Evolutionary conservation across 441 rosid species (phyloP).

Genomic region (Eutrema salsugineum): DNA sequence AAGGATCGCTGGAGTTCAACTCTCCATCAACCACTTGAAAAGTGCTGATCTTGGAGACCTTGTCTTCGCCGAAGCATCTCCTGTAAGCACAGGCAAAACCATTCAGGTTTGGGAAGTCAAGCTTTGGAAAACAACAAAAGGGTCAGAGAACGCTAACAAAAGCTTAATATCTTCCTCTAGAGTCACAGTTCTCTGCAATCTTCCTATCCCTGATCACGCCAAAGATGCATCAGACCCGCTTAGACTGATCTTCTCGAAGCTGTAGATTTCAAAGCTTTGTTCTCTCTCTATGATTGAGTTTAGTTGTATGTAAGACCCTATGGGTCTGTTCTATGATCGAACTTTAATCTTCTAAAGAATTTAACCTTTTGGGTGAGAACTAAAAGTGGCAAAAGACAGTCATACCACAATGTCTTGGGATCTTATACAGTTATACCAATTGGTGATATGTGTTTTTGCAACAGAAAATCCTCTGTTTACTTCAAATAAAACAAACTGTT

Average conservation of each 20-base stretch:
- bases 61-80: constrained; percentile 70
- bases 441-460: no score
- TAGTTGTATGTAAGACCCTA: no score
- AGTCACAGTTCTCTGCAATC: constrained; percentile 33
- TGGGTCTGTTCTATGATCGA: no score
- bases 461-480: no score
- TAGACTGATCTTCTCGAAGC: constrained; percentile 4
- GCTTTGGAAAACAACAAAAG: constrained; percentile 21
- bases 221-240: constrained; percentile 6
- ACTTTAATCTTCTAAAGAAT: neutral
- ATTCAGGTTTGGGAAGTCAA: constrained; percentile 64
- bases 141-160: neutral
- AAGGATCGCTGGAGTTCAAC: constrained; percentile 84
- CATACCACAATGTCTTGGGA: no score
- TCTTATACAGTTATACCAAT: no score
- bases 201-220: constrained; percentile 21
- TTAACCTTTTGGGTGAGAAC: neutral
- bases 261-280: neutral
- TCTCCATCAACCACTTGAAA: constrained; percentile 74
- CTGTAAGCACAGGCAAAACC: constrained; percentile 63
- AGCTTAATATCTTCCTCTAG: constrained; percentile 24
- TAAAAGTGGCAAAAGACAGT: neutral
- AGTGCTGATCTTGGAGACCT: constrained; percentile 72
- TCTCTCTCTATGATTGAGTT: neutral
- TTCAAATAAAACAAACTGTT: no score